These are phyloP conservation scores for Beauveria pseudobassiana DNA, from an alignment of 2,329 filamentous ascomycete genomes.

Conservation along the genomic window DNA sequence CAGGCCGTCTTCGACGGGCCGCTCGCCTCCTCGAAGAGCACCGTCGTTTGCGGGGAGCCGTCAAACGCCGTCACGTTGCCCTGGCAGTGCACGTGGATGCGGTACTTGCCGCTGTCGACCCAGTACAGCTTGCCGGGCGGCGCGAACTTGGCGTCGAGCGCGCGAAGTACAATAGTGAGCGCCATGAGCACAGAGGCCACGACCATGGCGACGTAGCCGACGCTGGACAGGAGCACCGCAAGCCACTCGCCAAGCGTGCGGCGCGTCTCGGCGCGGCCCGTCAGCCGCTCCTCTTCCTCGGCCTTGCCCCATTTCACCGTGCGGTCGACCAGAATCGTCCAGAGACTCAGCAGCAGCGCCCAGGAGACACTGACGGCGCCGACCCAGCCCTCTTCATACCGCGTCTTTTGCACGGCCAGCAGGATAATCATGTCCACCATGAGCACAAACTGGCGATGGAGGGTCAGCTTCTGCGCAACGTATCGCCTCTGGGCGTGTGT, in stretches of 20 bases:
- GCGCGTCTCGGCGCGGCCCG: constrained; percentile 78
- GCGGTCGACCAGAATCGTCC: constrained; percentile 71
- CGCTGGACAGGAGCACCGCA: constrained; percentile 66
- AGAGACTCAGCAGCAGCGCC: constrained; percentile 72
- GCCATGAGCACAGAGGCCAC: constrained; percentile 68
- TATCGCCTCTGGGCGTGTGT: not conserved
- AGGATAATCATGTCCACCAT: constrained; percentile 70
- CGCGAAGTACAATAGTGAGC: constrained; percentile 68
- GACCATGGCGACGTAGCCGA: constrained; percentile 62
- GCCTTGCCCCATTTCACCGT: constrained; percentile 86
- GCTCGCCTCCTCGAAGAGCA: constrained; percentile 78
- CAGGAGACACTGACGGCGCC: constrained; percentile 78
- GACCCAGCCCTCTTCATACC: constrained; percentile 83
- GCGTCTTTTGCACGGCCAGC: constrained; percentile 62
- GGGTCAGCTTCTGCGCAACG: not conserved
- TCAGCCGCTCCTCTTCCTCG: constrained; percentile 88
- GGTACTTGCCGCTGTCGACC: constrained; percentile 79
- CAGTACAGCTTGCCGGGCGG: constrained; percentile 68
- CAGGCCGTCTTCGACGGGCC: constrained; percentile 69
- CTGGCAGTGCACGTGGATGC: constrained; percentile 73
- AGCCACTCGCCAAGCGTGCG: constrained; percentile 79
- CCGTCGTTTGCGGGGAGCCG: constrained; percentile 58
- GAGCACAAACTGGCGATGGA: constrained; percentile 23
- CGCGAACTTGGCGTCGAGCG: constrained; percentile 67
- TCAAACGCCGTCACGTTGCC: constrained; percentile 58